These are phyloP conservation scores for Nitzschia sp. DNA, from an alignment of 108 stramenopile species.

Conservation along the genomic window DNA sequence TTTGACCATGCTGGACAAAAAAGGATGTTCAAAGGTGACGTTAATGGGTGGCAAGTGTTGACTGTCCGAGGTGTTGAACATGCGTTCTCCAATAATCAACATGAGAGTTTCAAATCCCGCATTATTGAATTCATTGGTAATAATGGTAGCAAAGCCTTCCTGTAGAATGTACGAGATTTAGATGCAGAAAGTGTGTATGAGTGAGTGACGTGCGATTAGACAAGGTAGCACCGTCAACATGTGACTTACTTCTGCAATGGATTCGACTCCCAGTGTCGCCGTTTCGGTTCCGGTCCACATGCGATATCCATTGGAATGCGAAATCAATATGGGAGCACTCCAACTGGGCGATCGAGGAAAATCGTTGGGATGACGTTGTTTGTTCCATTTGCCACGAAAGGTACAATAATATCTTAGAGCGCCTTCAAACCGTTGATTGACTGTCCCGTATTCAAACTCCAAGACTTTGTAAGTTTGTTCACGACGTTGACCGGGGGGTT, in stretches of 20 bases:
- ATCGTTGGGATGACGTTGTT: constrained; percentile 41
- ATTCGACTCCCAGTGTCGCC: constrained; percentile 46
- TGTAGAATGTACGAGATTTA: background rate
- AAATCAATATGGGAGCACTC: constrained; percentile 32
- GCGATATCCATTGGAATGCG: constrained; percentile 38
- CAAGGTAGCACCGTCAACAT: background rate
- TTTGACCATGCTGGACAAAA: constrained; percentile 36
- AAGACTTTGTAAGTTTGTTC: constrained; percentile 31
- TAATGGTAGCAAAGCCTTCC: constrained; percentile 44
- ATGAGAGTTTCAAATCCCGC: constrained; percentile 40
- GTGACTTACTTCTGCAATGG: constrained; percentile 45
- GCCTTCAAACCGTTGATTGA: constrained; percentile 36
- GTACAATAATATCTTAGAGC: constrained; percentile 47
- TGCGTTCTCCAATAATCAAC: constrained; percentile 37
- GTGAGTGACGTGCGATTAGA: background rate
- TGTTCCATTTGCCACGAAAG: constrained; percentile 53
- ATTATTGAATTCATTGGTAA: constrained; percentile 39
- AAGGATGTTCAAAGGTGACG: constrained; percentile 39
- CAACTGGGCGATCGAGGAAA: constrained; percentile 39
- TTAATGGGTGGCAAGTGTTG: constrained; percentile 49
- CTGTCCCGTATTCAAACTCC: constrained; percentile 35
- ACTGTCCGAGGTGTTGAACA: constrained; percentile 39
- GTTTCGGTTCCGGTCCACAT: constrained; percentile 50
- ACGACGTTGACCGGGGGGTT: constrained; percentile 32
- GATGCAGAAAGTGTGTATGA: background rate